phyloP scores from a whole-genome alignment of 495 filamentous ascomycete species.

The Aspergillus wentii region DNA sequence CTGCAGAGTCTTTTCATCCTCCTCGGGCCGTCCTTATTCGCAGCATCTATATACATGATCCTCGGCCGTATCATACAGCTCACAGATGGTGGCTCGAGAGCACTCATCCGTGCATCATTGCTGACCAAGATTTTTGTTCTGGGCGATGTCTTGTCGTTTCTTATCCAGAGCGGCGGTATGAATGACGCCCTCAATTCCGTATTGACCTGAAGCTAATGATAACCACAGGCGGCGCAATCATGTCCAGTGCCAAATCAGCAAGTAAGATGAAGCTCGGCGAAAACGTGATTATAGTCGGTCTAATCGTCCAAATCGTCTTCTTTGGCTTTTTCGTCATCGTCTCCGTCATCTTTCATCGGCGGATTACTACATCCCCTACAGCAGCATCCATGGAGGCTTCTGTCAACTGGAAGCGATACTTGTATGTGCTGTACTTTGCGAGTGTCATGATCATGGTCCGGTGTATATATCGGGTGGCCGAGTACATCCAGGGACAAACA shows the following conservation, averaged over 20 bases:
- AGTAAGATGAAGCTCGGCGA: too few species aligned
- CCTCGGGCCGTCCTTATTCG: slow-evolving; percentile 41
- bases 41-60: slow-evolving; percentile 53
- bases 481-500: slow-evolving; percentile 50
- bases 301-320: slow-evolving; percentile 38
- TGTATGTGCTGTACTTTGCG: slow-evolving; percentile 42
- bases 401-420: slow-evolving; percentile 40
- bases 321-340: slow-evolving; percentile 43
- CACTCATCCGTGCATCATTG: slow-evolving; percentile 12
- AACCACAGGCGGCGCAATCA: slow-evolving; percentile 9
- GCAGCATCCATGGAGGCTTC: not conserved
- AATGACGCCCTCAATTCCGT: not conserved
- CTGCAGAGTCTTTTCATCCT: slow-evolving; percentile 40
- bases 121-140: slow-evolving; percentile 24
- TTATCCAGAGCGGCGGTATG: slow-evolving; percentile 19
- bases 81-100: slow-evolving; percentile 29
- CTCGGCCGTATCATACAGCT: slow-evolving; percentile 41
- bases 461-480: slow-evolving; percentile 51
- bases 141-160: slow-evolving; percentile 21
- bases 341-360: slow-evolving; percentile 26
- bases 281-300: slow-evolving; percentile 33
- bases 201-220: too few species aligned
- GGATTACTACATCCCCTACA: slow-evolving; percentile 14
- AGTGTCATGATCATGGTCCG: slow-evolving; percentile 50
- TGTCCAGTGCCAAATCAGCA: slow-evolving; percentile 1